Evolutionary conservation across 1,284 basidiomycete genomes (phyloP), one percentile per base, ranked within the genome.

Genomic region (Melampsora larici-populina): DNA sequence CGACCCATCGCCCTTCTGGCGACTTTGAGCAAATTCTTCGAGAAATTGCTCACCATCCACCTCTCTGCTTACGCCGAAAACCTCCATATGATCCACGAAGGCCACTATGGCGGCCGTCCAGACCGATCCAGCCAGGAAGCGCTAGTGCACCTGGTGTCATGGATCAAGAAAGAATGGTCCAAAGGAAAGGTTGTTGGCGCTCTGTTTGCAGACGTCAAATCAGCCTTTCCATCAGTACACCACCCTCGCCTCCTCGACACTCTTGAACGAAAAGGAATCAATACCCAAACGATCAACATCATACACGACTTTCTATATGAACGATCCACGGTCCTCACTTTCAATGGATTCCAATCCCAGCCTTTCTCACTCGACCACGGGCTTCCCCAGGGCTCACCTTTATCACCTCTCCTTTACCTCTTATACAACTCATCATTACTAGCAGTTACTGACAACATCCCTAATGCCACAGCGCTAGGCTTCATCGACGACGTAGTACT

Each of bases 1-100:
- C 9, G 31, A 62, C 55, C 70, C 1, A 71, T 71, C 26, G 70
- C 58, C 6, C 40, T 73, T 1, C 62, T 73, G 7, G 40, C 21
- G 8, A 40, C 33, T 2, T 31, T 67, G 5, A 33, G 40, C 17
- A 67, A 67, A n/a, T 4, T 67, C 8, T n/a, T 67, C 11, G 65
- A 36, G 40, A 33, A 24, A 3, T 0, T 60, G 1, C 17, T 63
- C 6, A 40, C 55, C 0, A 26, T 43, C 26, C n/a, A 55, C 18
- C 15, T 64, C 1, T 40, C 33, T 1, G 13, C 13, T 40, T 63
- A 60, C 31, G 58, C 70, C 2, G n/a, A 72, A n/a, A 26, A 9
- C 40, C 15, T 13, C 1, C 24, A 36, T 4, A 6, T 72, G 2
- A 31, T 72, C 4, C 51, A 29, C 8, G 31, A 26, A 26, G 58